A percentile compares a stretch with the other conserved stretches of the same genome.
These are phyloP conservation scores for Buddleja alternifolia DNA, from an alignment of 257 asterid genomes.

Conservation along the genomic window DNA sequence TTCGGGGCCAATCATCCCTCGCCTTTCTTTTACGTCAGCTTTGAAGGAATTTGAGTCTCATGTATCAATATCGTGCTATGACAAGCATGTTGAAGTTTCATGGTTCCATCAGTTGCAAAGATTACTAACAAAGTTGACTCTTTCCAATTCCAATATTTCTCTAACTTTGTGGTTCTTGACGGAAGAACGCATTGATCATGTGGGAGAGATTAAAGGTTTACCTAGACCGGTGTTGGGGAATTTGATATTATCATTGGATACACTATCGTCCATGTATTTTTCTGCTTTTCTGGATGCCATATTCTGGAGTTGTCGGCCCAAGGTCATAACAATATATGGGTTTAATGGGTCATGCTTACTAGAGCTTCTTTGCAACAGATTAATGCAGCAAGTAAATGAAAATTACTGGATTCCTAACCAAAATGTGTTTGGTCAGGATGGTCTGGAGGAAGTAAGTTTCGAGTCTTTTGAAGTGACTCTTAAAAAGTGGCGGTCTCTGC, in stretches of 20 bases:
- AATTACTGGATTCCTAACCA: too few relatives aligned
- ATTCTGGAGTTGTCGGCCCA: conserved; percentile 19
- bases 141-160: conserved; percentile 6
- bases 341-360: too few relatives aligned
- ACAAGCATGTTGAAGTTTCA: background rate
- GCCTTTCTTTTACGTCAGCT: background rate
- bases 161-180: background rate
- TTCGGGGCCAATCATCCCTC: background rate
- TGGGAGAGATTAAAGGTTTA: too few relatives aligned
- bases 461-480: too few relatives aligned
- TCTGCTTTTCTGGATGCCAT: background rate
- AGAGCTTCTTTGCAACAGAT: too few relatives aligned
- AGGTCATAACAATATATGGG: too few relatives aligned
- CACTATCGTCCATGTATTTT: background rate
- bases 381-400: too few relatives aligned
- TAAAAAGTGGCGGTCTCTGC: too few relatives aligned
- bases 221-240: too few relatives aligned
- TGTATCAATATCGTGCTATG: background rate
- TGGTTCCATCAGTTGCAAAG: conserved; percentile 10
- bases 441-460: too few relatives aligned
- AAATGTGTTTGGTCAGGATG: too few relatives aligned
- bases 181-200: too few relatives aligned
- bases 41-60: conserved; percentile 23
- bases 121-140: background rate
- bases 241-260: background rate